Evolutionary conservation across 345 rosid species (phyloP), one percentile per base, ranked within the genome.

Genomic region (Geranium brycei): DNA sequence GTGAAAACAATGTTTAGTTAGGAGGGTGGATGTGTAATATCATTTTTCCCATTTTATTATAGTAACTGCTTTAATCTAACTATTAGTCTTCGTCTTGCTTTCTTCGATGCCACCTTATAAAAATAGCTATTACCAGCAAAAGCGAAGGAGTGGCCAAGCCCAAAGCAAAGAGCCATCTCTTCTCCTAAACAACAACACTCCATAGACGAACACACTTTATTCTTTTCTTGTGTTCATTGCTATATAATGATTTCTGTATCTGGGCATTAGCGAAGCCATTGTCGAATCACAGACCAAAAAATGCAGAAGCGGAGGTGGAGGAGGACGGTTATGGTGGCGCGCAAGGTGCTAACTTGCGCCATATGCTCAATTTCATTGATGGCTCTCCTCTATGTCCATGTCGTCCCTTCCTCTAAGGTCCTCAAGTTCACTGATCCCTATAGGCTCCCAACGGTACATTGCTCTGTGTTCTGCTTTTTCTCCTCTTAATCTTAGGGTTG

Each of bases 281-380:
- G 12, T 13, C 11, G 13, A 47, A 47, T 47, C 53, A 0, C 66
- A 51, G 41, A 51, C 18, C 0, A 6, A 51, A 70, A 58, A 70
- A 71, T 71, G 79, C 83, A 62, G 71, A 73, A 83, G 72, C 23
- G 7, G 16, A 16, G 75, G 80, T 70, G 79, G 81, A 38, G 80
- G 66, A 63, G 69, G 64, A 65, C 67, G 77, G 73, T 78, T 79
- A 77, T 66, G 63, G 40, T 64, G 60, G 66, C 82, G 63, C 80
- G 87, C 72, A 78, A 69, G 68, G 11, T 77, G 69, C 73, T 91
- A 69, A 87, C 81, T 23, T 85, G 76, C 69, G 89, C 89, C 75
- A 78, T 84, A 28, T 79, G 89, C 66, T 70, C 65, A 28, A 76
- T 89, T 53, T 76, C 87, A 1, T 67, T 84, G 32, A 35, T 76